A percentile compares a stretch with the other conserved stretches of the same genome.
phyloP scores from a whole-genome alignment of 257 asterid genomes.

The Rhazya stricta region DNA sequence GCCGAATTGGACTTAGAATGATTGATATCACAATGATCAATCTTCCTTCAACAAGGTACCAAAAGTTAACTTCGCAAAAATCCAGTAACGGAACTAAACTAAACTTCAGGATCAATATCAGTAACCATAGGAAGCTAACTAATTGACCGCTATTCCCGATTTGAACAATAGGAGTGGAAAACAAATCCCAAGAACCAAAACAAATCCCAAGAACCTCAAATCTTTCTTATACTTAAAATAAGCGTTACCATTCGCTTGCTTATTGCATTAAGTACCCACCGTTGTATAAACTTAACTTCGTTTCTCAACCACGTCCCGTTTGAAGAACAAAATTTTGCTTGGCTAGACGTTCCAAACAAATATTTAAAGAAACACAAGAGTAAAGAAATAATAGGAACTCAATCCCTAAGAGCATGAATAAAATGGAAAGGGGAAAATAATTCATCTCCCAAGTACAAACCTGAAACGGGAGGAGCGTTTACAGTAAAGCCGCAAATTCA shows the following conservation, averaged over 20 bases:
- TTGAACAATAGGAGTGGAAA: neutral
- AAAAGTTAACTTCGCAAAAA: neutral
- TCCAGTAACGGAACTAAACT: neutral
- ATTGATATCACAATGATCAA: neutral
- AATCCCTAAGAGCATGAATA: neutral
- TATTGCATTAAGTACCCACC: neutral
- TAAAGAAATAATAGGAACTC: neutral
- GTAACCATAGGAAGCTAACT: neutral
- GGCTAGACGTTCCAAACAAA: neutral
- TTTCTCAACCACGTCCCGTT: neutral
- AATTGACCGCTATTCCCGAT: neutral
- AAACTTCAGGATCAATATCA: neutral
- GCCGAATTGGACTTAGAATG: neutral
- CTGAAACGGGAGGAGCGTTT: neutral
- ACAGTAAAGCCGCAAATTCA: neutral
- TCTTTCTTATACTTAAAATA: neutral
- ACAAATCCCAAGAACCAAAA: neutral
- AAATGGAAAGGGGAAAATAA: neutral
- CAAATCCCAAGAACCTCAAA: neutral
- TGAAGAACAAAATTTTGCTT: neutral
- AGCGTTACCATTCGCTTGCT: neutral
- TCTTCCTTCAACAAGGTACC: neutral
- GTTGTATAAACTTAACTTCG: neutral
- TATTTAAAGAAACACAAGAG: neutral
- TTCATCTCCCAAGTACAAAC: neutral